phyloP scores from a whole-genome alignment of 106 monocot genomes.

The Amphibolis antarctica region DNA sequence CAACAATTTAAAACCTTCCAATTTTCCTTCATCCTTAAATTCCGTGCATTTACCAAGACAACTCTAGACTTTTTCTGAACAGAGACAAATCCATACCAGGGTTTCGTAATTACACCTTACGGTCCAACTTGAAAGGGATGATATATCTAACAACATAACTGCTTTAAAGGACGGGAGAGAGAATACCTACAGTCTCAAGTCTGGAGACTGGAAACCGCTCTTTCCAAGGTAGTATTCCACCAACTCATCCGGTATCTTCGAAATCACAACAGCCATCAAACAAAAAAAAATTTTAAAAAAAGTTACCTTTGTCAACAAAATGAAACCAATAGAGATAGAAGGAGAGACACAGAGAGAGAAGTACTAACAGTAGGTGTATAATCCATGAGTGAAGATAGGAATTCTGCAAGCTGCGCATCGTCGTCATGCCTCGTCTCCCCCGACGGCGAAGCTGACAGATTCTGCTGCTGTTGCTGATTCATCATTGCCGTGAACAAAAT shows the following conservation, averaged over 20 bases:
- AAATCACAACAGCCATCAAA: neutral
- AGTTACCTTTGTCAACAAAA: neutral
- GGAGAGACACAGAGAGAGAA: neutral
- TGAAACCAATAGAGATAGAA: neutral
- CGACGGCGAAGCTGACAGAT: constrained; percentile 14
- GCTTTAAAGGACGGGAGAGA: neutral
- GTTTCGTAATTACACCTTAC: no score
- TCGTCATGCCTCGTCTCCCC: constrained; percentile 69
- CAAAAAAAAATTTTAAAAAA: neutral
- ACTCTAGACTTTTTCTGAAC: no score
- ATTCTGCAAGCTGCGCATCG: constrained; percentile 77
- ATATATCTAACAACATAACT: constrained; percentile 3
- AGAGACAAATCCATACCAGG: no score
- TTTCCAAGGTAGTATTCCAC: constrained; percentile 83
- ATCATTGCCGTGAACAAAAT: neutral
- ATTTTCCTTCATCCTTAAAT: no score
- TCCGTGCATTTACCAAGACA: no score
- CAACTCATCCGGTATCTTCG: constrained; percentile 90
- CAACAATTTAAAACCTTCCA: no score
- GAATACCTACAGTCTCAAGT: constrained; percentile 62
- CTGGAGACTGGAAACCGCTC: constrained; percentile 94
- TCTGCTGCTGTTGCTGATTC: constrained; percentile 8
- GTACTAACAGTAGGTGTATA: constrained; percentile 69
- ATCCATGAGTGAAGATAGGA: constrained; percentile 93
- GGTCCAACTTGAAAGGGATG: neutral